Base-by-base conservation (phyloP, 345 rosid genomes). In the Viola odorata region DNA sequence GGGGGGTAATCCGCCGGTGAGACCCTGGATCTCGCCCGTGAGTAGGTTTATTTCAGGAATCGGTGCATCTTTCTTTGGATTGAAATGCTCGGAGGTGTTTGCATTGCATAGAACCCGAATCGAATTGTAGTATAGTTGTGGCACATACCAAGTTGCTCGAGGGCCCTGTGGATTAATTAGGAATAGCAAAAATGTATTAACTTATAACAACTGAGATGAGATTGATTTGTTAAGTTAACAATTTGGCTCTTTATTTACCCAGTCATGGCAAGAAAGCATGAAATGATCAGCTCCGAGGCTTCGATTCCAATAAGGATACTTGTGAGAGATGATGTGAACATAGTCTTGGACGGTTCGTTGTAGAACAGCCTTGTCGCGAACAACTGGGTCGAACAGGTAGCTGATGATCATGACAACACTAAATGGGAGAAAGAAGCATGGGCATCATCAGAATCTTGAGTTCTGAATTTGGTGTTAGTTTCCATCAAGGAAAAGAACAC, bases 81-180 rank as follows among this genome's bases (percentile, higher is more conserved):
- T 81, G 75, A 90, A 90, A 45, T 83, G 84, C 69, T 90, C 95
- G 3, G 95, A 87, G 12, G 73, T 71, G 56, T 91, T 91, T 45
- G 97, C 96, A 49, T 91, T 91, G 83, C 96, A 84, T 53, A 85
- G 53, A 13, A 85, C 87, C 72, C 96, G 75, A 48, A 91, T 85
- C 40, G 97, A 86, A 48, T 84, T 87, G 68, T 39, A 8, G 77
- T 57, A 80, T 5, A 91, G 71, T n/a, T 84, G 37, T n/a, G 81
- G 84, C 5, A 78, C 87, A 44, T 75, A 91, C 55, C 79, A 72
- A 17, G 97, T 76, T 50, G 87, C 61, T 1, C 71, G 64, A 3
- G 92, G 95, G 42, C 96, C 96, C 91, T 85, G 75, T 5, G 55
- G 4, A 37, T 4, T 40, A 37, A 4, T 50, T n/a, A n/a, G n/a